Evolutionary conservation across 495 filamentous ascomycete genomes (phyloP), one percentile per base, ranked within the genome.

Genomic region (Sporormia fimetaria): DNA sequence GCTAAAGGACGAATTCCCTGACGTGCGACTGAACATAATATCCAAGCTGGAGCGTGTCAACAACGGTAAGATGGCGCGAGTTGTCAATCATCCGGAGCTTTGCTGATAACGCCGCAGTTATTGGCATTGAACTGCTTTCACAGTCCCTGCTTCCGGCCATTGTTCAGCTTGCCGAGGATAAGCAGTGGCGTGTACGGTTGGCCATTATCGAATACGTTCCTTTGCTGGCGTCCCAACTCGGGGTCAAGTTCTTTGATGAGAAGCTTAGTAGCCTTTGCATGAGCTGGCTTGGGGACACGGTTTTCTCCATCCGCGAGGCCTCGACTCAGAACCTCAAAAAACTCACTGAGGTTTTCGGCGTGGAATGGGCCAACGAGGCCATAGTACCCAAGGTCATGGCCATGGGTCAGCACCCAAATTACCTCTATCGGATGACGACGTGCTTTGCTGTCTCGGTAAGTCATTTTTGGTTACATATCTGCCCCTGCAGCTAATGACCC

Each of bases 121-220:
- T 98, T 57, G 90, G 90, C 44, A 96, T 98, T 57, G 92, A 98
- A 27, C 74, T 90, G 20, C 79, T 98, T 33, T 94, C 92, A 23
- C 86, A 95, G 58, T 94, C 87, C 21, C 81, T 98, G 25, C 81
- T 98, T 23, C 90, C 90, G 3, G 90, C 90, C n/a, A 98, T 98
- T 54, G 86, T 95, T 27, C 86, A 95, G 56, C 72, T 98, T 46
- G 90, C 90, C 40, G 90, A 96, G 63, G 90, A 98, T 63, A 98
- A 98, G 72, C 88, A 98, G 69, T 98, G 90, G 90, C 83, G 90
- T 55, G 90, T 98, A 44, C 82, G 90, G 37, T 71, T 98, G 37
- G 90, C 90, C 33, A 98, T 98, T 55, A 98, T 98, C 57, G 87
- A 96, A 72, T 95, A 98, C 64, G 95, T 98, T 56, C 90, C 90